Base-by-base conservation (phyloP, 805 yeast species). In the Zygoascus tannicola region DNA sequence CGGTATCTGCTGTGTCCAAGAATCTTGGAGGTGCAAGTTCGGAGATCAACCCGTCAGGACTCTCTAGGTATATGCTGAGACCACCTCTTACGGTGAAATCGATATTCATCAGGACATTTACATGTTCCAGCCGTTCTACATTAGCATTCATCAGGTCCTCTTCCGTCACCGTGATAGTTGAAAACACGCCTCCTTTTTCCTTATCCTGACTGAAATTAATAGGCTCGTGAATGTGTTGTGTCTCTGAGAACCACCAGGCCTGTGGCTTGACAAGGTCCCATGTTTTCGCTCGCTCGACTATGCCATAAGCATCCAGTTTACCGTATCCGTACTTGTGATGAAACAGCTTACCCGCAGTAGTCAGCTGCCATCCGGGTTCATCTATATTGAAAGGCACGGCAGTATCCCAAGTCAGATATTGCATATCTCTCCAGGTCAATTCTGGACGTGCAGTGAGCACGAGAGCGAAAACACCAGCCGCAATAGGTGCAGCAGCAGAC, bases 401-500 rank as follows among this genome's bases (percentile, higher is more conserved):
- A 21, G 85, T 73, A 41, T 78, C 63, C 14, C 90, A 78, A 2
- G 85, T 75, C 18, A 92, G 69, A 56, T 88, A 85, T 65, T 92
- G 98, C 44, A 88, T 71, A 59, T 92, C 98, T 59, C 98, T 75
- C 98, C 98, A 92, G 0, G 96, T 84, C 44, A 92, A 72, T 3
- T 80, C 73, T 1, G 96, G 95, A 51, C 94, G 83, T 3, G 81
- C 87, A 53, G 81, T 79, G 41, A 92, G 67, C 2, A 85, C 85
- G 42, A 92, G 68, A 0, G 97, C 76, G 59, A 84, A 86, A 1
- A 92, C 73, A n/a, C 97, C 98, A 0, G 97, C 97, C 0, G 97
- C 97, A 45, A 92, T 70, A 0, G 98, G 98, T 0, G 98, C 98
- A 14, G 98, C 97, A 0, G 98, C 98, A 19, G 97, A 90, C 0